A percentile compares a stretch with the other conserved stretches of the same genome.
Conservation (phyloP, 768 basidiomycete species). For the Xerocomus brunneocitrinus region DNA sequence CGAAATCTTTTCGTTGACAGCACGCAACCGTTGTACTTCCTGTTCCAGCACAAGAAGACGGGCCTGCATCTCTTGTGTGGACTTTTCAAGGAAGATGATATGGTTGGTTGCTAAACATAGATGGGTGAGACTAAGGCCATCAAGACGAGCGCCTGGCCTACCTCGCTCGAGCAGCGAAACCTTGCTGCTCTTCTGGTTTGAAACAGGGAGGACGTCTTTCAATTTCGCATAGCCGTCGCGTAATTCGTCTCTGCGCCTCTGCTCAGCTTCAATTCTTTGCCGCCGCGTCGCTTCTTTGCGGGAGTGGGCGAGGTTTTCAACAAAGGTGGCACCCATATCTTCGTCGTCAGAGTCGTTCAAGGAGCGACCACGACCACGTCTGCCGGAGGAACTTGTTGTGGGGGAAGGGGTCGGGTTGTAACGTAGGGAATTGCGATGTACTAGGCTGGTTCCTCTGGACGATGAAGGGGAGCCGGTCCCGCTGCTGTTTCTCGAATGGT, state of each 20-base stretch:
- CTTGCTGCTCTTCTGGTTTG: conserved; percentile 90
- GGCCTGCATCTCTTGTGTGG: conserved; percentile 65
- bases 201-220: conserved; percentile 81
- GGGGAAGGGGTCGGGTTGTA: conserved; percentile 84
- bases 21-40: conserved; percentile 66
- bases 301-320: conserved; percentile 69
- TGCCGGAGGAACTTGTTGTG: conserved; percentile 61
- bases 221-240: conserved; percentile 86
- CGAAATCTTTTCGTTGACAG: conserved; percentile 81
- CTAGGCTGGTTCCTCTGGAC: conserved; percentile 69
- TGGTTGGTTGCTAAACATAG: conserved; percentile 64
- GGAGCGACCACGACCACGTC: conserved; percentile 63
- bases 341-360: conserved; percentile 75
- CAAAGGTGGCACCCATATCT: conserved; percentile 61
- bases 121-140: conserved; percentile 9
- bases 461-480: conserved; percentile 72
- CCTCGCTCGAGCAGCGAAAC: conserved; percentile 86
- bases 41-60: conserved; percentile 62
- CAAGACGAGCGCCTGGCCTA: conserved; percentile 31
- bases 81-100: conserved; percentile 66
- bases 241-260: conserved; percentile 82
- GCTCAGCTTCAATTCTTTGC: conserved; percentile 87
- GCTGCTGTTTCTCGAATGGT: conserved; percentile 70
- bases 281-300: conserved; percentile 81
- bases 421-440: conserved; percentile 63